Percentiles rank a stretch among this genome's conserved stretches.
phyloP scores from a whole-genome alignment of 768 basidiomycete species.

The Pleurotus platypus region DNA sequence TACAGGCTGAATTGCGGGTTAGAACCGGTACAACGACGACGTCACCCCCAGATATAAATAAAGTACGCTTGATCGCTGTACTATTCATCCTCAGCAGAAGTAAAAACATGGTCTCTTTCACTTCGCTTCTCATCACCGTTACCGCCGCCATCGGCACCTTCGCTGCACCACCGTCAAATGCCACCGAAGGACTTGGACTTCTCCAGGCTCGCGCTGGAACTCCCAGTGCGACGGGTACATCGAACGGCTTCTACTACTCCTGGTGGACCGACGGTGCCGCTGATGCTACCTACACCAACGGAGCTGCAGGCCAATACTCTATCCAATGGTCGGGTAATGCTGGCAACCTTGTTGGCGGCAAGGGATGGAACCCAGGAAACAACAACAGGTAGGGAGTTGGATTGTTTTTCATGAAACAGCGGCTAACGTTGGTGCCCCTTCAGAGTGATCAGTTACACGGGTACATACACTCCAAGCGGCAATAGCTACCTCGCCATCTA shows the following conservation, averaged over 20 bases:
- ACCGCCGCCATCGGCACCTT: constrained; percentile 14
- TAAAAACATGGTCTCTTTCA: constrained; percentile 5
- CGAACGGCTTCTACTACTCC: constrained; percentile 33
- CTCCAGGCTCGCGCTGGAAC: constrained; percentile 15
- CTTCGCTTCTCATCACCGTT: constrained; percentile 13
- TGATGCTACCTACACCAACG: constrained; percentile 27
- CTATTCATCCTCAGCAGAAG: not conserved
- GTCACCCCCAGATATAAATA: not conserved
- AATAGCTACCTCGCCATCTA: constrained; percentile 42
- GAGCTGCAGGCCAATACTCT: constrained; percentile 23
- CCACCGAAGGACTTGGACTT: constrained; percentile 8
- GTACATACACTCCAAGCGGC: constrained; percentile 31
- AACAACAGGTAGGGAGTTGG: not conserved
- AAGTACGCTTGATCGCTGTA: not conserved
- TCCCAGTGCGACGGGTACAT: constrained; percentile 23
- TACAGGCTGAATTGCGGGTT: not conserved
- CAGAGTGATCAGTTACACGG: constrained; percentile 34
- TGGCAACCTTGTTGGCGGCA: constrained; percentile 34
- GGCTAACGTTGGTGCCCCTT: not conserved
- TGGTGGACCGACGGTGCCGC: constrained; percentile 29
- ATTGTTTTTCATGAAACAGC: not conserved
- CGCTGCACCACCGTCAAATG: constrained; percentile 16
- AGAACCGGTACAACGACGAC: not conserved
- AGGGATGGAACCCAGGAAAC: constrained; percentile 11
- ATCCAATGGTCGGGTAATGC: constrained; percentile 24